These are phyloP conservation scores for Filobasidium floriforme DNA, from an alignment of 768 basidiomycete species.

Conservation along the genomic window DNA sequence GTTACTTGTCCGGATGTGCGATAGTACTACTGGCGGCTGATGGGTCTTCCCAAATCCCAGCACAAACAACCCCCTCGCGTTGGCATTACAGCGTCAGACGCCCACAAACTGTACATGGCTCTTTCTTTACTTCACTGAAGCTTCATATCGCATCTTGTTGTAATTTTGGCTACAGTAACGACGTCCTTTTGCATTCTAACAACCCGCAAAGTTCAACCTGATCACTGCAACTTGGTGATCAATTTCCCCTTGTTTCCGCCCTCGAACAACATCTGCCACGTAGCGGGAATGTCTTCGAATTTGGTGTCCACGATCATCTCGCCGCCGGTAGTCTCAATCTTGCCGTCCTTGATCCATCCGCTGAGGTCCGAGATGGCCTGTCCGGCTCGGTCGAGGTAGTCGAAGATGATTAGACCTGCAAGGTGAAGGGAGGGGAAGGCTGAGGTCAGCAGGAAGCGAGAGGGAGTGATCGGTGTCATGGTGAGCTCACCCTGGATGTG, in stretches of 20 bases:
- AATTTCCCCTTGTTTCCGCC: slow-evolving; percentile 37
- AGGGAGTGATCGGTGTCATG: background rate
- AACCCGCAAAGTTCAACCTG: background rate
- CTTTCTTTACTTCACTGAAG: too few relatives aligned
- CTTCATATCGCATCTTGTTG: too few relatives aligned
- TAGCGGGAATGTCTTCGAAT: slow-evolving; percentile 36
- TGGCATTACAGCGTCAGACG: too few relatives aligned
- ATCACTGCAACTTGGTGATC: slow-evolving; percentile 27
- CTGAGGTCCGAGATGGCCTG: slow-evolving; percentile 24
- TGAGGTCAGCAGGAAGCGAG: background rate
- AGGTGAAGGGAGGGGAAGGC: background rate
- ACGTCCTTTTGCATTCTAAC: background rate
- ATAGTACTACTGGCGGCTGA: too few relatives aligned
- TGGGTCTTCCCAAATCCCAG: too few relatives aligned
- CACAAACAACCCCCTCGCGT: too few relatives aligned
- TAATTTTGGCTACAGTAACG: background rate
- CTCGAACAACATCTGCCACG: slow-evolving; percentile 29
- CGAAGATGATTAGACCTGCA: slow-evolving; percentile 28
- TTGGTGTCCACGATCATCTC: slow-evolving; percentile 33
- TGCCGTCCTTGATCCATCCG: slow-evolving; percentile 29
- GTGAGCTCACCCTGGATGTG: background rate
- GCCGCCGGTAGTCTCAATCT: slow-evolving; percentile 26
- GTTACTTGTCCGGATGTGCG: too few relatives aligned
- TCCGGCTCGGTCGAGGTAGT: slow-evolving; percentile 20
- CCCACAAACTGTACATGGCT: too few relatives aligned